Base-by-base conservation (phyloP, 2,329 filamentous ascomycete species). In the Cladosporium sp. region DNA sequence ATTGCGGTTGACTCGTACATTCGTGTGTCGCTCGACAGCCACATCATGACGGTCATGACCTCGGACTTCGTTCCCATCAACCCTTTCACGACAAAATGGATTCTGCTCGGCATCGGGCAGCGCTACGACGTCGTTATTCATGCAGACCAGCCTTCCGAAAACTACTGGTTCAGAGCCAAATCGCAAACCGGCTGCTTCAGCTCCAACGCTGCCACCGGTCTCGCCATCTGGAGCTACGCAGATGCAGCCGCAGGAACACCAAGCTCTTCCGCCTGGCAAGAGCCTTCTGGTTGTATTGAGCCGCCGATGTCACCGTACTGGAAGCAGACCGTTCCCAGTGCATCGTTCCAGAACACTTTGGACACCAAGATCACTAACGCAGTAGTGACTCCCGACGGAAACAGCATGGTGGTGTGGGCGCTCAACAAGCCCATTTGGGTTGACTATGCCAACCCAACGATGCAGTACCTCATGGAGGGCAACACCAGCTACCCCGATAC, bases 111-210 rank as follows among this genome's bases (percentile, higher is more conserved):
- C 10, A 80, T 82, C 36, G 79, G 77, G 11, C 80, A 83, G 67
- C 77, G 81, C 4, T 82, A 82, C 75, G 80, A 83, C 58, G 80
- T 82, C 7, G 72, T 83, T 64, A 77, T 83, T 71, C 77, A 72
- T 23, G 79, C 80, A 49, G 80, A 81, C 66, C 79, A 81, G 67
- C 75, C 79, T 3, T 70, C 73, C 1, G 78, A 74, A 39, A 80
- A 74, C 67, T 82, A 82, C 70, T 83, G 81, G 80, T 79, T 82
- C 70, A 76, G 80, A 4, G 79, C 80, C 1, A 73, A 77, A 6
- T 69, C 74, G 10, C 79, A 77, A n/a, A 65, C 62, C 3, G 75
- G 70, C n/a, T 80, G 79, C 60, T 70, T 73, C 14, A 73, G 71
- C 60, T 77, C 62, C 18, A 76, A 77, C 56, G 74, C 72, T 36